These are phyloP conservation scores for Yamadazyma sp. DNA, from an alignment of 805 yeast species.

Conservation along the genomic window DNA sequence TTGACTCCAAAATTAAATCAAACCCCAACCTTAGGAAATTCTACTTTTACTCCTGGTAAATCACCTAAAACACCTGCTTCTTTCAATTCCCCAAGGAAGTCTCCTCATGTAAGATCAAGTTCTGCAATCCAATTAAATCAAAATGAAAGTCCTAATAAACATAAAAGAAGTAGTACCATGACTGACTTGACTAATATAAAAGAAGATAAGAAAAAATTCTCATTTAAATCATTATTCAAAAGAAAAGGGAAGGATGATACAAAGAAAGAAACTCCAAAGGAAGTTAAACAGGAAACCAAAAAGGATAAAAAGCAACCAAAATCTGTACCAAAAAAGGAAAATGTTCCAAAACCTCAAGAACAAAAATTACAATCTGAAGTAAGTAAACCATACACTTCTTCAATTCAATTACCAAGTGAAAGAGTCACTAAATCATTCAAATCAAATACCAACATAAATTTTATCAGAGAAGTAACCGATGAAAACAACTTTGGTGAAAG, in stretches of 20 bases:
- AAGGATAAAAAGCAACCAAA: not conserved
- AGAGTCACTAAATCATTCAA: slow-evolving; percentile 11
- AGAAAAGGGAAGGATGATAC: slow-evolving; percentile 25
- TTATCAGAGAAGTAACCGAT: slow-evolving; percentile 30
- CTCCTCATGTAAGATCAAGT: slow-evolving; percentile 20
- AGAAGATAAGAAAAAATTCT: slow-evolving; percentile 25
- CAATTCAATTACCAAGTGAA: slow-evolving; percentile 12
- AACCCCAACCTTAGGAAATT: slow-evolving; percentile 3
- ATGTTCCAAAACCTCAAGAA: slow-evolving; percentile 1
- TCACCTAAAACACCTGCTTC: too few species aligned
- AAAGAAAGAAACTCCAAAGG: slow-evolving; percentile 2
- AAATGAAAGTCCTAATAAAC: slow-evolving; percentile 13
- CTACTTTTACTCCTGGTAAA: slow-evolving; percentile 2
- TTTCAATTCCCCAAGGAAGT: slow-evolving; percentile 16
- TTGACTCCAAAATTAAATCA: slow-evolving; percentile 7
- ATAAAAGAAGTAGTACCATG: slow-evolving; percentile 20
- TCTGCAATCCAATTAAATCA: slow-evolving; percentile 17
- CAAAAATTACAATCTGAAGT: slow-evolving; percentile 3
- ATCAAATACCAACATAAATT: slow-evolving; percentile 18
- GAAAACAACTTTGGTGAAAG: too few species aligned
- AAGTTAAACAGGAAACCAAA: slow-evolving; percentile 1
- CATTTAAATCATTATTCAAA: slow-evolving; percentile 37
- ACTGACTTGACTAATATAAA: slow-evolving; percentile 16
- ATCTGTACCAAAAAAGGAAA: slow-evolving; percentile 1
- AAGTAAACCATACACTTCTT: slow-evolving; percentile 7